Base-by-base conservation (phyloP, 2,329 filamentous ascomycete species). In the Aspergillus sp. region DNA sequence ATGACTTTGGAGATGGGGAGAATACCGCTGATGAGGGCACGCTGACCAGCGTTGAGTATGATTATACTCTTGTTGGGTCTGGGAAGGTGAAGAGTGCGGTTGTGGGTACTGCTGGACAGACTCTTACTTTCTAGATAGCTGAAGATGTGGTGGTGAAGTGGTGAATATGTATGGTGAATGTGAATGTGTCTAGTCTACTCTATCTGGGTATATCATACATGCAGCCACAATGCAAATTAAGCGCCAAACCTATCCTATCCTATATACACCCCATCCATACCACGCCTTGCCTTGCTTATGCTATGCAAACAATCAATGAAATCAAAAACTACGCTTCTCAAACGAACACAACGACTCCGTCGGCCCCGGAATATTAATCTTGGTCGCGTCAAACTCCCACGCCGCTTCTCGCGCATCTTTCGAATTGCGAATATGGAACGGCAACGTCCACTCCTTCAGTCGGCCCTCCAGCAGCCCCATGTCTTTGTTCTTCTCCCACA, bases 11-110 rank as follows among this genome's bases (percentile, higher is more conserved):
- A 37, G 69, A 61, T 36, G 69, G 64, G 29, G 57, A 56, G 29
- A 78, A 78, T 60, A 61, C 68, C 30, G 80, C 77, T 5, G 70
- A 71, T 6, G 57, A 64, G 40, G 75, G 77, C 27, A 76, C 71
- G n/a, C 65, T 81, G 38, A 74, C 64, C 40, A 66, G 64, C 30
- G 68, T 78, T n/a, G 73, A 73, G 2, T 81, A 83, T 58, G 58
- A 61, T 33, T 82, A 82, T 64, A 66, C 62, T 30, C 66, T 75
- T n/a, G 60, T 81, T 39, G 77, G 75, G 2, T 70, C 72, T 4
- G 62, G 49, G 29, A 72, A 65, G 38, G 73, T 79, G 43, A 69
- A 73, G 61, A 61, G 56, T 36, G 62, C 68, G 12, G 70, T 79
- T 43, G 53, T 61, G 8, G 62, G 61, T 2, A 59, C 52, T 33